Evolutionary conservation across 345 rosid species (phyloP).

Genomic region (Salix dunnii): DNA sequence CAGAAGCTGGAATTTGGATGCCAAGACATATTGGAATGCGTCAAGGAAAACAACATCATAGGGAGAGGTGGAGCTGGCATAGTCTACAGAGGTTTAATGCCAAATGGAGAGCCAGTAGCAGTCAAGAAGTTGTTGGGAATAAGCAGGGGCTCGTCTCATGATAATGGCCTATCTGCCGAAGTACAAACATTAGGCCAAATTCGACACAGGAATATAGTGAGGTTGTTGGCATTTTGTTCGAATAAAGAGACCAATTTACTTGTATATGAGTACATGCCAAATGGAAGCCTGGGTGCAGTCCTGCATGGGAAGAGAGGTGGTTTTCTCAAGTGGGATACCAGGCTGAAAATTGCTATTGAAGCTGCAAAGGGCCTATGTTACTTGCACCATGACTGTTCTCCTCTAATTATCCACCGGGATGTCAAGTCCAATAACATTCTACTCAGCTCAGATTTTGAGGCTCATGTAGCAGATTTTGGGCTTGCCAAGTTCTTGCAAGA

Average conservation of each 20-base stretch:
- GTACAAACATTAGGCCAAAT: slow-evolving; percentile 64
- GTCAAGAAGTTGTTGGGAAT: slow-evolving; percentile 57
- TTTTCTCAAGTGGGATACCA: slow-evolving; percentile 50
- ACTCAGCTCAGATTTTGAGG: slow-evolving; percentile 60
- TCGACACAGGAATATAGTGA: slow-evolving; percentile 67
- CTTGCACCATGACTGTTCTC: slow-evolving; percentile 73
- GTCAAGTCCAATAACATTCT: slow-evolving; percentile 74
- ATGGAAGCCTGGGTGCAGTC: slow-evolving; percentile 68
- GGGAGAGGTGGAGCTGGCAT: slow-evolving; percentile 76
- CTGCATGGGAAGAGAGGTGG: slow-evolving; percentile 59
- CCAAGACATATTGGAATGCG: slow-evolving; percentile 50
- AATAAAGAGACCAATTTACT: slow-evolving; percentile 58
- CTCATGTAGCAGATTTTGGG: slow-evolving; percentile 74
- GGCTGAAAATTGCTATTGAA: slow-evolving; percentile 61
- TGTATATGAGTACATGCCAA: slow-evolving; percentile 64
- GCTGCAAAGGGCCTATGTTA: slow-evolving; percentile 75
- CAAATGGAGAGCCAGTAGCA: slow-evolving; percentile 56
- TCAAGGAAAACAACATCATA: slow-evolving; percentile 59
- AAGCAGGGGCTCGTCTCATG: slow-evolving; percentile 40
- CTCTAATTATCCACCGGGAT: slow-evolving; percentile 60
- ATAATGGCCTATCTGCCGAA: slow-evolving; percentile 60
- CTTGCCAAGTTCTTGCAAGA: slow-evolving; percentile 62
- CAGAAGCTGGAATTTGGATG: slow-evolving; percentile 57
- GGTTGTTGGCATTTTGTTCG: slow-evolving; percentile 60
- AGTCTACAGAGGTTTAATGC: slow-evolving; percentile 58